These are phyloP conservation scores for Naganishia albida DNA, from an alignment of 1,284 basidiomycete species.

Conservation along the genomic window DNA sequence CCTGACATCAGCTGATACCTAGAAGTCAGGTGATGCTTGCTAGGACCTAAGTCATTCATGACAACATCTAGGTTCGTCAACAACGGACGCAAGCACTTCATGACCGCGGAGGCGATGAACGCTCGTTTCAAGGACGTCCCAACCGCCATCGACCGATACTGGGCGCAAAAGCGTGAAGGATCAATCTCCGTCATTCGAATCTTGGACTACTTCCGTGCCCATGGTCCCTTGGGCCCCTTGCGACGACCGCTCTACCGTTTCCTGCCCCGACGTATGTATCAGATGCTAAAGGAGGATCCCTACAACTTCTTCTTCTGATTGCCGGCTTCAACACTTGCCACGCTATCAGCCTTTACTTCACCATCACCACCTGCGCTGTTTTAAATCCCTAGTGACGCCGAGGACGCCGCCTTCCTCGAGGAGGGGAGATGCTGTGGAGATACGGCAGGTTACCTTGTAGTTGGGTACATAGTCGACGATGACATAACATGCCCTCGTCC, in stretches of 20 bases:
- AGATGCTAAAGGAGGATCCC: no score
- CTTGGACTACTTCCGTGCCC: constrained; percentile 1
- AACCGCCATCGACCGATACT: background rate
- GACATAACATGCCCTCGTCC: no score
- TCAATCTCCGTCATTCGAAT: background rate
- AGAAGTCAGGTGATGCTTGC: no score
- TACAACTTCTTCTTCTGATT: no score
- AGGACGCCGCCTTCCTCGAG: background rate
- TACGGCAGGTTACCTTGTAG: background rate
- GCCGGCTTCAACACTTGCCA: no score
- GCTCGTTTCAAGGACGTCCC: constrained; percentile 1
- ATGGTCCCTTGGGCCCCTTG: background rate
- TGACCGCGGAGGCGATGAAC: background rate
- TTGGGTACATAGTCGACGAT: no score
- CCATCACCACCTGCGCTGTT: no score
- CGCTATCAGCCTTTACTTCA: background rate
- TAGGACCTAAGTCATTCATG: no score
- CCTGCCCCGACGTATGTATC: background rate
- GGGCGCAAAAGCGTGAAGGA: background rate
- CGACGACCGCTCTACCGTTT: background rate
- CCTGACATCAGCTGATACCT: no score
- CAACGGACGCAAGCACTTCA: background rate
- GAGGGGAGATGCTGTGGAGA: constrained; percentile 4
- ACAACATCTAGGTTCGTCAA: no score
- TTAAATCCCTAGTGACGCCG: background rate